Evolutionary conservation across 805 yeast genomes (phyloP).

Genomic region (Saccharomycopsis sp.): DNA sequence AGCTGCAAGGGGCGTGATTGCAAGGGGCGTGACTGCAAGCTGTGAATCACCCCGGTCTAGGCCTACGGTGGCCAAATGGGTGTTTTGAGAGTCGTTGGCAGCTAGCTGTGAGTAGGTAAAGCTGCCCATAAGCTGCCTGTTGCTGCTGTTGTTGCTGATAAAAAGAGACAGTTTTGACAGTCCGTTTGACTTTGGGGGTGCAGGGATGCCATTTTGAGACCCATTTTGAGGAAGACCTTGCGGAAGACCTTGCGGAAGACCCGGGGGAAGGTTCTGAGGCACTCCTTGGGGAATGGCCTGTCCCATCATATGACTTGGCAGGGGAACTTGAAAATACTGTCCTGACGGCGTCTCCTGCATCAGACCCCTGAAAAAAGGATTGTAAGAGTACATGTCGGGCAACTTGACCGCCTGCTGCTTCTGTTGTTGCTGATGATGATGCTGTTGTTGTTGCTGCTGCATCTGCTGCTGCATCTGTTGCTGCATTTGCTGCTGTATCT

Average conservation of each 20-base stretch:
- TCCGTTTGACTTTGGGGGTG: neutral
- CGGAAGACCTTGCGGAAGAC: neutral
- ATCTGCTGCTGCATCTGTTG: neutral
- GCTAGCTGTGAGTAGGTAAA: neutral
- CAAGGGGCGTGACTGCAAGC: too few species aligned
- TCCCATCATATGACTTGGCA: too few species aligned
- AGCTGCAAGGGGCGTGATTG: too few species aligned
- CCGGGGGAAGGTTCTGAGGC: neutral
- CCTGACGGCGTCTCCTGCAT: neutral
- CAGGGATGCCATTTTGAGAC: too few species aligned
- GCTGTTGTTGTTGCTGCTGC: constrained; percentile 17
- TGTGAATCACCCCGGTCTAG: too few species aligned
- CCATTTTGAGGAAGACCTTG: too few species aligned
- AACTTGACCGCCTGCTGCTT: constrained; percentile 10
- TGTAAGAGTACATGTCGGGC: neutral
- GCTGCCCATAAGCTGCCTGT: neutral
- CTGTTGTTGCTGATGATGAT: constrained; percentile 6
- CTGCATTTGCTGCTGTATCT: neutral
- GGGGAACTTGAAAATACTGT: neutral
- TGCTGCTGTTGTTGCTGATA: neutral
- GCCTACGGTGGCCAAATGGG: neutral
- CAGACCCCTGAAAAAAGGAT: neutral
- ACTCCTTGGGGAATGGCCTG: neutral
- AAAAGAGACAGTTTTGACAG: neutral
- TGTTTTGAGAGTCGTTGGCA: neutral